These are phyloP conservation scores for Beta macrorhiza DNA, from an alignment of 179 eudicot genomes.

Conservation along the genomic window DNA sequence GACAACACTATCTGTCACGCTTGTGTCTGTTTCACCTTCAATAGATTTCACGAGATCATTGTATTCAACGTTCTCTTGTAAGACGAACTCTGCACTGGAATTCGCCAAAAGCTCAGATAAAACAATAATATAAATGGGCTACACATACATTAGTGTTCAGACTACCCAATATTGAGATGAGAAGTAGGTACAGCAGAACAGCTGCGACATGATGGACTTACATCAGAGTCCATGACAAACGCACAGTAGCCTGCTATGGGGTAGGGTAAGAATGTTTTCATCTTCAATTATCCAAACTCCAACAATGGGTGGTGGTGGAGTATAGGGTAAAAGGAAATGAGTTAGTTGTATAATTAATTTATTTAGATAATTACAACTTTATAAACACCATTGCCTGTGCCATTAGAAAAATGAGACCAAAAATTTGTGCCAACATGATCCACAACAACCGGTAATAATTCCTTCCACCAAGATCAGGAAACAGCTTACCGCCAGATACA, in stretches of 20 bases:
- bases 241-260: not conserved
- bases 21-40: slow-evolving; percentile 33
- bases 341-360: not conserved
- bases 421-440: not conserved
- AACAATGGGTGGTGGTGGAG: not conserved
- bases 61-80: slow-evolving; percentile 75
- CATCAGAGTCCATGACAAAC: not conserved
- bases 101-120: slow-evolving; percentile 8
- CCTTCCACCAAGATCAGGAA: too few relatives aligned
- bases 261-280: not conserved
- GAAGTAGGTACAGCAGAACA: not conserved
- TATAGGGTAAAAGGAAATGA: not conserved
- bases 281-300: not conserved
- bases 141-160: not conserved
- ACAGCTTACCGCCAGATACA: not conserved
- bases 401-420: not conserved
- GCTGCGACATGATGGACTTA: not conserved
- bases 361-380: not conserved
- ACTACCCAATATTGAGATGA: not conserved
- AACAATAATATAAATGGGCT: slow-evolving; percentile 1
- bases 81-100: slow-evolving; percentile 75
- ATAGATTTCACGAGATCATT: slow-evolving; percentile 67
- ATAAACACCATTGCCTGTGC: not conserved
- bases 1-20: slow-evolving; percentile 24
- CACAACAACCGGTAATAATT: not conserved